A percentile compares a stretch with the other conserved stretches of the same genome.
These are phyloP conservation scores for Tulasnella sp. DNA, from an alignment of 768 basidiomycete genomes.

Conservation along the genomic window DNA sequence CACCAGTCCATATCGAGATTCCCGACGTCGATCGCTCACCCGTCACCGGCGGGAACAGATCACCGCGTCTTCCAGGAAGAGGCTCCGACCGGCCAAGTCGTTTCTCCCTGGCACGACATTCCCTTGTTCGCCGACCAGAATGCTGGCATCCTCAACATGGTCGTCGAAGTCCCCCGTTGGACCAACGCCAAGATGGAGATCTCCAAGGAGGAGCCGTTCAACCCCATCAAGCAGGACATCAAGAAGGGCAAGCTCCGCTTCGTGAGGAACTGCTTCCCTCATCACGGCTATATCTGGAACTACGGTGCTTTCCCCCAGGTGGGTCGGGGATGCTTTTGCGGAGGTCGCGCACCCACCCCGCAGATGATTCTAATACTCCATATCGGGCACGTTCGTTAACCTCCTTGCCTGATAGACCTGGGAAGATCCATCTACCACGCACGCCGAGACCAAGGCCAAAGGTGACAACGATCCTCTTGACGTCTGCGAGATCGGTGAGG, in stretches of 20 bases:
- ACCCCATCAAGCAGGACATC: conserved; percentile 99
- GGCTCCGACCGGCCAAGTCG: conserved; percentile 59
- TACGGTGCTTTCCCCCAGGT: conserved; percentile 99
- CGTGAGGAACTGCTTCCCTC: conserved; percentile 99
- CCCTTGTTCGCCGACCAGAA: conserved; percentile 95
- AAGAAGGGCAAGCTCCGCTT: conserved; percentile 95
- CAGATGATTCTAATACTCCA: background rate
- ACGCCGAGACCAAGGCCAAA: conserved; percentile 97
- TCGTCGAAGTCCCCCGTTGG: conserved; percentile 98
- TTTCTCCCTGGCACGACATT: conserved; percentile 92
- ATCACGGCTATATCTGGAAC: conserved; percentile 99
- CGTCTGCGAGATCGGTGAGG: conserved; percentile 99
- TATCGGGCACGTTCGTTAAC: background rate
- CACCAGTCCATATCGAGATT: background rate
- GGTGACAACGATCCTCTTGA: conserved; percentile 99
- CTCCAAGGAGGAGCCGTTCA: conserved; percentile 96
- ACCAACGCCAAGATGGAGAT: conserved; percentile 99
- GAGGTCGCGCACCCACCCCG: background rate
- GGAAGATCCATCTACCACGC: conserved; percentile 85
- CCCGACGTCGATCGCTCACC: background rate
- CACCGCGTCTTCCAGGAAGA: conserved; percentile 94
- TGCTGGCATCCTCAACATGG: conserved; percentile 97
- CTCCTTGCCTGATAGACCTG: conserved; percentile 64
- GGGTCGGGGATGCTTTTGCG: conserved; percentile 32
- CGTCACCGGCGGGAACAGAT: conserved; percentile 54